Conservation (phyloP, 208 protist species). For the Acanthamoeba royreba region DNA sequence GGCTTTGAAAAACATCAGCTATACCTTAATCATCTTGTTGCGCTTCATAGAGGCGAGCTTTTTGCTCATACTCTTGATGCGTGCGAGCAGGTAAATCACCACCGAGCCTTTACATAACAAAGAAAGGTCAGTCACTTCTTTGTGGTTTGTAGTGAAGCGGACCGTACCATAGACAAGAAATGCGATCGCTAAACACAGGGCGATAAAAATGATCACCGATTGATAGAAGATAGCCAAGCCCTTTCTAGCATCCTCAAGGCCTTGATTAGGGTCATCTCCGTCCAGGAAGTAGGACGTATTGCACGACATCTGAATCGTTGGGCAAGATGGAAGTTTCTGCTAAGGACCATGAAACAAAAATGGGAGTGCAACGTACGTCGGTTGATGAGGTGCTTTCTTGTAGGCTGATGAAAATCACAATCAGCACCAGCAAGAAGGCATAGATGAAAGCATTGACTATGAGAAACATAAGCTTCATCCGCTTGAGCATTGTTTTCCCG, state of each 20-base stretch:
- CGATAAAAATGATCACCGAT: neutral
- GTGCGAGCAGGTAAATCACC: neutral
- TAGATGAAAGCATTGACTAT: neutral
- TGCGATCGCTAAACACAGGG: neutral
- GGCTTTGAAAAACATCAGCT: too few relatives aligned
- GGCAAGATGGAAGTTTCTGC: too few relatives aligned
- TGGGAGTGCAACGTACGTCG: too few relatives aligned
- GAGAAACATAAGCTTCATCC: neutral
- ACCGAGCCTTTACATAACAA: too few relatives aligned
- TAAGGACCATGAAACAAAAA: too few relatives aligned
- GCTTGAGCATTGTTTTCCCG: neutral
- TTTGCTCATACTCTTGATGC: neutral
- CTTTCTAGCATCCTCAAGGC: neutral
- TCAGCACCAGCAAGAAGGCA: neutral
- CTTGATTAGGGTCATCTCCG: neutral
- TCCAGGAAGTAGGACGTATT: neutral
- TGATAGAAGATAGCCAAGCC: neutral
- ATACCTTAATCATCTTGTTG: neutral
- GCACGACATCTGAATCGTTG: neutral
- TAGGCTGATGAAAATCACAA: neutral
- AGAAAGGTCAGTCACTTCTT: too few relatives aligned
- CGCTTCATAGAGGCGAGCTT: neutral
- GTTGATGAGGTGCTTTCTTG: neutral
- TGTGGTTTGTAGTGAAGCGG: too few relatives aligned
- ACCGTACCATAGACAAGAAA: too few relatives aligned